Conservation (phyloP, 164 flowering plant species). For the Stephania yunnanensis region DNA sequence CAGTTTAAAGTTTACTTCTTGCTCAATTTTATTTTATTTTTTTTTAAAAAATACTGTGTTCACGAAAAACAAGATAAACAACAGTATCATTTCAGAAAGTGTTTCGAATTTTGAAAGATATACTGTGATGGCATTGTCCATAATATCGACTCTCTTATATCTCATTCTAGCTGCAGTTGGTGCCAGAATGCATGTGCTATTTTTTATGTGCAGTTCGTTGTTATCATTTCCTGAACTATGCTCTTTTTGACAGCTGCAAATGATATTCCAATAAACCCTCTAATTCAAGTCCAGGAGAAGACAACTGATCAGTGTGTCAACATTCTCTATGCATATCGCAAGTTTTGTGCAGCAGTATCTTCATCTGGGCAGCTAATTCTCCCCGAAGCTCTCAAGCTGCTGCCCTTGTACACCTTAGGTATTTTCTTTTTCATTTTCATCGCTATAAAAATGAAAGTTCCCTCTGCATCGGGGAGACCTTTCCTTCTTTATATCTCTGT, state of each 20-base stretch:
- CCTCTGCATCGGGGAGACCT: neutral
- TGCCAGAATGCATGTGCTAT: too few relatives aligned
- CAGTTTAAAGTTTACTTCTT: too few relatives aligned
- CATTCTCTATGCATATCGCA: constrained; percentile 78
- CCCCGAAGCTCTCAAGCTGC: constrained; percentile 92
- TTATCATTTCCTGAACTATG: neutral
- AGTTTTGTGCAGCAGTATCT: constrained; percentile 92
- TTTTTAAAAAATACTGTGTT: too few relatives aligned
- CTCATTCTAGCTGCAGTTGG: too few relatives aligned
- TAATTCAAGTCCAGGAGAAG: constrained; percentile 64
- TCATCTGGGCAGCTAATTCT: constrained; percentile 96
- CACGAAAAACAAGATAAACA: too few relatives aligned
- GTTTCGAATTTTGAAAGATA: too few relatives aligned
- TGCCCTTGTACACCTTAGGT: constrained; percentile 91
- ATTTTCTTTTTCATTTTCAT: constrained; percentile 6
- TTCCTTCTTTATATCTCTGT: neutral
- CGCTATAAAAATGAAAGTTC: neutral
- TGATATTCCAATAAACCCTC: constrained; percentile 68
- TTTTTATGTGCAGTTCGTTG: too few relatives aligned
- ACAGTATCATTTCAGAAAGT: too few relatives aligned
- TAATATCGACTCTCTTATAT: too few relatives aligned
- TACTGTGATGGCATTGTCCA: too few relatives aligned
- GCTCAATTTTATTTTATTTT: too few relatives aligned
- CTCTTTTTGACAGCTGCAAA: constrained; percentile 47
- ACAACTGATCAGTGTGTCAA: constrained; percentile 63